Evolutionary conservation across 2,329 filamentous ascomycete species (phyloP), one percentile per base, ranked within the genome.

Genomic region (Orbilia javanica): DNA sequence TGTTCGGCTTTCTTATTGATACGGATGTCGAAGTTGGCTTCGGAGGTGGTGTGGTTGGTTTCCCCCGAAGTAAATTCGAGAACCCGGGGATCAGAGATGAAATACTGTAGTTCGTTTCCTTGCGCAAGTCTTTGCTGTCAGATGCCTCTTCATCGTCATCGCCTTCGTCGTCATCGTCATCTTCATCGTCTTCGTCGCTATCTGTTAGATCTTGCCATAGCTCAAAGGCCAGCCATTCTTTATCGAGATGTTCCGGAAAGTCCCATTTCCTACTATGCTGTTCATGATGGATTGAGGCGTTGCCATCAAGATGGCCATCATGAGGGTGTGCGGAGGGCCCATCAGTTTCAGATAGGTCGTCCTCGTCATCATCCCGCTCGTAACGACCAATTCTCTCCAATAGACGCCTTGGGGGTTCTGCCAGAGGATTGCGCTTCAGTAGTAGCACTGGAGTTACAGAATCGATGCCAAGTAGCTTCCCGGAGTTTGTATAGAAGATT

Each of bases 401-500:
- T 87, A 90, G 88, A 29, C 88, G 86, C 18, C 88, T 86, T 4
- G 90, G 90, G 0, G 89, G 88, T 10, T 88, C 84, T 15, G 91
- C 90, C 74, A 90, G 87, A 4, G 88, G 80, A 80, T 95, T 92
- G 80, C 93, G 86, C 83, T 94, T 94, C 48, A 96, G 83, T 0
- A 96, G 84, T 0, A 96, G 85, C 0, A 95, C 89, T 0, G 93
- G 92, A 74, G 90, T 93, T 1, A 88, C 88, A 80, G 91, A 90
- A 13, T 90, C 90, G 69, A 97, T 94, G 79, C 97, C 97, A 27
- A 97, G 86, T 8, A 97, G 93, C 81, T 93, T 93, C 18, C 94
- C 94, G 0, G 93, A 96, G 80, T 97, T 93, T 0, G 94, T 93
- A 82, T 97, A 97, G 84, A 97, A 97, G 34, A 97, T 93, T 82